Evolutionary conservation across 192 early-diverging fungal species (phyloP), one percentile per base, ranked within the genome.

Genomic region (Martensiomyces pterosporus): DNA sequence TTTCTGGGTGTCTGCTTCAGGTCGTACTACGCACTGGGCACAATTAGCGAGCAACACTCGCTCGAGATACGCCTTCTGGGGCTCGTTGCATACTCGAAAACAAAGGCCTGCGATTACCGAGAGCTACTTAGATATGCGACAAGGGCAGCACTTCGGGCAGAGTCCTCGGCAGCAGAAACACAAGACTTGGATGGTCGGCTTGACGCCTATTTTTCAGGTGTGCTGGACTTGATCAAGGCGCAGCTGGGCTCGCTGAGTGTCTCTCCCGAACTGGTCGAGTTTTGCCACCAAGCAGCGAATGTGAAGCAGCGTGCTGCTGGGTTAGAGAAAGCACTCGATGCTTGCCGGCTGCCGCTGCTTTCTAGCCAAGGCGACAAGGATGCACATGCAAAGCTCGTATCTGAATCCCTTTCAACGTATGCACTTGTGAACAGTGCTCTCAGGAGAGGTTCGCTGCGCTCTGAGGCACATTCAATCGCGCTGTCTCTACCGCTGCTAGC

Each of bases 201-300:
- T 4, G 47, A 24, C 10, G 9, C 25, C 0, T 70, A 49, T 19
- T 70, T 58, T 39, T 8, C 60, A 17, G 53, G n/a, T 13, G 37
- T 63, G 1, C 24, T 54, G 10, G 55, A 47, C 16, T 36, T 43
- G 8, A 29, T 43, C 2, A 32, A 8, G 6, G 24, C 51, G 6
- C 40, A 46, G 10, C 10, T 69, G 9, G 45, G 7, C 24, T 12
- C 4, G n/a, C 9, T 16, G n/a, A n/a, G n/a, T n/a, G n/a, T n/a
- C n/a, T 60, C 65, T 12, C 58, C 66, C 2, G 66, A 69, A 37
- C 43, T 69, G 40, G 53, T 69, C 5, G 66, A 69, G 40, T 61
- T 69, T 22, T 42, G 52, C 26, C 53, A 48, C 15, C 52, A 52
- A 6, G 13, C 44, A 15, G 53, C 57, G 10, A 35, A 21, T 15